A percentile compares a stretch with the other conserved stretches of the same genome.
Conservation (phyloP, 1,139 yeast species). For the Taphrina communis region DNA sequence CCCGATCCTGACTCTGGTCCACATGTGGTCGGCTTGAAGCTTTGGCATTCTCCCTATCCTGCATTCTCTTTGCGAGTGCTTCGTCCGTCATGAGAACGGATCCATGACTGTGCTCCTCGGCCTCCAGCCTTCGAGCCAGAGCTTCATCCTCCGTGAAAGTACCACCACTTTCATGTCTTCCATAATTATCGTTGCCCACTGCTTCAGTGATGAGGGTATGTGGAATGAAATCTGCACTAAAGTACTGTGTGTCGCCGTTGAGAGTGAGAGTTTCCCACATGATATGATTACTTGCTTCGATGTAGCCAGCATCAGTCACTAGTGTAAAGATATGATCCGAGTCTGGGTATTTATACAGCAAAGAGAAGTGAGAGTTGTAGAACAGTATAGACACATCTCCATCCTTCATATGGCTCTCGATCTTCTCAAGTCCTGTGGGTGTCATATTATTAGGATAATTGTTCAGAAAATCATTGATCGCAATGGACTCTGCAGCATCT, state of each 20-base stretch:
- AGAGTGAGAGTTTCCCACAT: constrained; percentile 59
- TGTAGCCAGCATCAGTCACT: constrained; percentile 75
- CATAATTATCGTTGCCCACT: constrained; percentile 14
- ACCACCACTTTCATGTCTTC: background rate
- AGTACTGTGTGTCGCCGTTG: constrained; percentile 60
- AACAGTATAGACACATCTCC: constrained; percentile 69
- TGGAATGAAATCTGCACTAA: constrained; percentile 65
- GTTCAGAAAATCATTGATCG: constrained; percentile 48
- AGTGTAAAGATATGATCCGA: constrained; percentile 62
- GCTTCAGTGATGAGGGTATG: constrained; percentile 15
- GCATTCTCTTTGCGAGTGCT: background rate
- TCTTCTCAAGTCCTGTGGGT: constrained; percentile 60
- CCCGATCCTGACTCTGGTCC: background rate
- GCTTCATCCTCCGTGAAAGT: background rate
- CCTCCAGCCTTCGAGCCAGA: background rate
- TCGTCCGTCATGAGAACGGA: background rate
- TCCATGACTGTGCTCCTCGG: background rate
- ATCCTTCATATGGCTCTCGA: constrained; percentile 56
- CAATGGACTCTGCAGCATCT: constrained; percentile 1
- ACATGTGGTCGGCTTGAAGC: background rate
- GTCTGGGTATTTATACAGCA: constrained; percentile 62
- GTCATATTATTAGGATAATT: constrained; percentile 67
- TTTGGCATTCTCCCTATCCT: background rate
- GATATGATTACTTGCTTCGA: constrained; percentile 67
- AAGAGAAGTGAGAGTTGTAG: constrained; percentile 83